Evolutionary conservation across 75 land plant genomes (phyloP), one percentile per base, ranked within the genome.

Genomic region (Cunninghamia lanceolata): DNA sequence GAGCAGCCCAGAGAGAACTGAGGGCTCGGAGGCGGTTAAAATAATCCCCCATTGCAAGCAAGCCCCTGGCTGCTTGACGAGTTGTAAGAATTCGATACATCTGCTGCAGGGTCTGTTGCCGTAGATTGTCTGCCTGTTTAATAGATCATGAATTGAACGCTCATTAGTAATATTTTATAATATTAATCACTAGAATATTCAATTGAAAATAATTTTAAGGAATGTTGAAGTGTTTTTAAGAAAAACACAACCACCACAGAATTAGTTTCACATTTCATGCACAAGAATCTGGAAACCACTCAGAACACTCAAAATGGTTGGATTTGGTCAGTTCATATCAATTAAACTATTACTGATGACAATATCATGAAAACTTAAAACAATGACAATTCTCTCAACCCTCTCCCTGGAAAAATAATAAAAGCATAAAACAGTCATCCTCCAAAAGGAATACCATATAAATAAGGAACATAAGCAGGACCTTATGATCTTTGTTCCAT

Each of bases 11-110:
- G 13, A 94, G 91, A 3, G 94, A 91, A 74, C 98, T 96, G 9
- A 97, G 91, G 43, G 94, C 95, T 32, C 96, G 94, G 14, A 97
- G 96, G 28, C 96, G 94, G 54, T 94, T 89, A n/a, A 94, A 97
- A 68, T 93, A 97, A 40, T 96, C 99, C 16, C 96, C 98, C 92
- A 97, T 88, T 5, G 93, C 94, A 47, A 97, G 94, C 21, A 97
- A 88, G 15, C 95, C 99, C 40, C 93, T 88, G 9, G 99, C 99
- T 40, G 96, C 95, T 90, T 97, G 99, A 8, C 93, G 94, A 17
- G 91, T 90, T 45, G 98, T 97, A 28, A 97, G 89, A 89, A 96
- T 91, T 2, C 90, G 90, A 83, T 91, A 89, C 93, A 97, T 94
- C 83, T 92, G 96, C 81, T 90, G 93, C 85, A 97, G 78, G 1